Evolutionary conservation across 225 moss, liverwort and hornwort genomes (phyloP).

Genomic region (Sphagnum contortum): DNA sequence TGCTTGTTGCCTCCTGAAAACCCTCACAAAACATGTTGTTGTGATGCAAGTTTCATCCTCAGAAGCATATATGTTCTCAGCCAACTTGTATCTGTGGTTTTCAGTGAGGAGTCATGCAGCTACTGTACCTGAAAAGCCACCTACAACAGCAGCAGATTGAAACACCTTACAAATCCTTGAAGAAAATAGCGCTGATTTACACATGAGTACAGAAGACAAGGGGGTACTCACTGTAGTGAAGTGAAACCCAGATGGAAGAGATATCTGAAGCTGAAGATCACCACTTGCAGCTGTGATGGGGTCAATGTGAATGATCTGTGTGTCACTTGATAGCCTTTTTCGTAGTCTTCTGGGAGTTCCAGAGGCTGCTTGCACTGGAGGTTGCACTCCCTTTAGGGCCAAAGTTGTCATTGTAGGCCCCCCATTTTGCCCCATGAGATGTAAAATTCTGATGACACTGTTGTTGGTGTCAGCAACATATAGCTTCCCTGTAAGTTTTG

Average conservation of each 20-base stretch:
- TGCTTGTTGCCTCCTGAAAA: conserved; percentile 82
- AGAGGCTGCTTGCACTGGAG: conserved; percentile 38
- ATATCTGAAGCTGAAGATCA: conserved; percentile 74
- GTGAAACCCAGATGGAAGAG: conserved; percentile 72
- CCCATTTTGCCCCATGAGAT: conserved; percentile 25
- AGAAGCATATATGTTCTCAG: too few relatives aligned
- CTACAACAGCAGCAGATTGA: too few relatives aligned
- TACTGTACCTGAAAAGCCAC: too few relatives aligned
- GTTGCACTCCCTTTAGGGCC: conserved; percentile 63
- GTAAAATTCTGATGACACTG: conserved; percentile 68
- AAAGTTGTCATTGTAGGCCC: conserved; percentile 61
- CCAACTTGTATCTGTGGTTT: too few relatives aligned
- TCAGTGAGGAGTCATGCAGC: too few relatives aligned
- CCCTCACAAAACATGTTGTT: not conserved
- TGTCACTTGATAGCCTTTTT: conserved; percentile 69
- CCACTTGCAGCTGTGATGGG: conserved; percentile 48
- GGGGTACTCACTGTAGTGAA: conserved; percentile 49
- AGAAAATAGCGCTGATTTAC: too few relatives aligned
- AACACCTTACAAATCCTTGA: too few relatives aligned
- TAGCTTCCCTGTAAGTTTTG: conserved; percentile 45
- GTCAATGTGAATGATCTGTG: conserved; percentile 62
- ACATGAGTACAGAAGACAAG: not conserved
- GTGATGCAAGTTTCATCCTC: too few relatives aligned
- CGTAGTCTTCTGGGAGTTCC: conserved; percentile 66
- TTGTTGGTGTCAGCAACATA: conserved; percentile 97